A percentile compares a stretch with the other conserved stretches of the same genome.
These are phyloP conservation scores for Thielaviopsis euricoi DNA, from an alignment of 2,329 filamentous ascomycete species.

Conservation along the genomic window DNA sequence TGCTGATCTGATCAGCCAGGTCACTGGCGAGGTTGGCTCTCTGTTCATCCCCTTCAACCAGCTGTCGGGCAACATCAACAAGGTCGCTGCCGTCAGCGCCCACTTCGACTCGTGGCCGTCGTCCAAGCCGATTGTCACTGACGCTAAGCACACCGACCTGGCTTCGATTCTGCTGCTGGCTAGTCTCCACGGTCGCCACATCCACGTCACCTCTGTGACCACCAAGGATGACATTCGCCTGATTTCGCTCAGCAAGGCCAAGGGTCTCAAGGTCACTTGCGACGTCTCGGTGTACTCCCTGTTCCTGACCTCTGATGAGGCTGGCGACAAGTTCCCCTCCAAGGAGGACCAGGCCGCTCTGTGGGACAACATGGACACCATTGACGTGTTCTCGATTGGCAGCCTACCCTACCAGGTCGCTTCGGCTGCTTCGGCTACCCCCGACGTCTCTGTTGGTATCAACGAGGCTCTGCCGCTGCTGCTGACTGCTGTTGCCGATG, in stretches of 20 bases:
- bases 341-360: conserved; percentile 52
- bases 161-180: conserved; percentile 66
- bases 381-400: conserved; percentile 66
- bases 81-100: conserved; percentile 61
- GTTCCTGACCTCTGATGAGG: conserved; percentile 56
- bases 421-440: conserved; percentile 26
- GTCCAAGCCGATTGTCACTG: conserved; percentile 66
- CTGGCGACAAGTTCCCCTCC: conserved; percentile 48
- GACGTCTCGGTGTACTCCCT: conserved; percentile 68
- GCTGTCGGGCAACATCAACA: conserved; percentile 67
- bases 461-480: conserved; percentile 58
- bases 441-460: conserved; percentile 49
- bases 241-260: conserved; percentile 62
- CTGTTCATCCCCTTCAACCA: conserved; percentile 74
- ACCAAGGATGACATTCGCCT: conserved; percentile 64
- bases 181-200: conserved; percentile 60
- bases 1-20: conserved; percentile 55
- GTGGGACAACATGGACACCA: conserved; percentile 56
- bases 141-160: conserved; percentile 64
- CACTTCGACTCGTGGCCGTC: conserved; percentile 66
- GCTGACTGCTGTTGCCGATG: conserved; percentile 59
- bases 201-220: conserved; percentile 69
- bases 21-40: conserved; percentile 59
- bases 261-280: conserved; percentile 68
- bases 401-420: conserved; percentile 65